Evolutionary conservation across 345 rosid genomes (phyloP).

Genomic region (Moringa oleifera): DNA sequence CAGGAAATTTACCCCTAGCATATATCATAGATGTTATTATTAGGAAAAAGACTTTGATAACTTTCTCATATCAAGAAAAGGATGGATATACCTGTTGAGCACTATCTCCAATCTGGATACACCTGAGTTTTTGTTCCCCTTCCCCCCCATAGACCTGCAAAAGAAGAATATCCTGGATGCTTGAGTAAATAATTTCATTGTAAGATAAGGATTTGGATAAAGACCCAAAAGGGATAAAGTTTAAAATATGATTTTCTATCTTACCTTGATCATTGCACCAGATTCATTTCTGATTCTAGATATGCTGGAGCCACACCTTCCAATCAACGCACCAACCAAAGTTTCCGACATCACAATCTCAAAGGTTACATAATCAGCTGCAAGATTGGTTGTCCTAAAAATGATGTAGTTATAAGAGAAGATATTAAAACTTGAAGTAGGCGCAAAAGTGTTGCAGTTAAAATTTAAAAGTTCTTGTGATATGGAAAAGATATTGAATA

Average conservation of each 20-base stretch:
- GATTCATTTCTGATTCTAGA: slow-evolving; percentile 62
- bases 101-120: slow-evolving; percentile 55
- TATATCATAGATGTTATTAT: too few species aligned
- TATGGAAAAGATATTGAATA: slow-evolving; percentile 16
- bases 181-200: background rate
- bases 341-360: slow-evolving; percentile 63
- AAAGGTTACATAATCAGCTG: slow-evolving; percentile 62
- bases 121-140: slow-evolving; percentile 55
- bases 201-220: too few species aligned
- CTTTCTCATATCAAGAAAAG: background rate
- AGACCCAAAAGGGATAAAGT: background rate
- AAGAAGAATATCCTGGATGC: slow-evolving; percentile 3
- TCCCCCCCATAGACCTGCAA: slow-evolving; percentile 57
- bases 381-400: slow-evolving; percentile 63
- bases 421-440: slow-evolving; percentile 37
- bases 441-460: slow-evolving; percentile 23
- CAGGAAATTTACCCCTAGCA: too few species aligned
- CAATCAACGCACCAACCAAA: slow-evolving; percentile 59
- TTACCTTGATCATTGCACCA: slow-evolving; percentile 64
- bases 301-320: slow-evolving; percentile 57
- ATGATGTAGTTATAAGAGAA: slow-evolving; percentile 47
- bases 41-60: background rate
- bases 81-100: slow-evolving; percentile 44
- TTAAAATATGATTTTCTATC: background rate
- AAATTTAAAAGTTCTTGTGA: slow-evolving; percentile 3